phyloP scores from a whole-genome alignment of 768 basidiomycete species.

The Tricholoma sp. region DNA sequence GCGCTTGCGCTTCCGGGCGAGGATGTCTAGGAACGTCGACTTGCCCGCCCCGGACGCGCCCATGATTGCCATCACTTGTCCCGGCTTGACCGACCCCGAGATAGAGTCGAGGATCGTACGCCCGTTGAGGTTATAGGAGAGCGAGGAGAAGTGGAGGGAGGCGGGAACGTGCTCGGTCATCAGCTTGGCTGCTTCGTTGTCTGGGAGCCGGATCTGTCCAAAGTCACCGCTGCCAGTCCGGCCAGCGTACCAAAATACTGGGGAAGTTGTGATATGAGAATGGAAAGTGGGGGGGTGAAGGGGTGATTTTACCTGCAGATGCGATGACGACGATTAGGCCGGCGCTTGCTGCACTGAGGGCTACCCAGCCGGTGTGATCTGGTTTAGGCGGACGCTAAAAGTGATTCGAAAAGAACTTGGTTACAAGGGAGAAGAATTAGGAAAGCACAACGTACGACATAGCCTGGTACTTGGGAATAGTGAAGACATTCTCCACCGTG shows the following conservation, averaged over 20 bases:
- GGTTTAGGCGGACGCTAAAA: slow-evolving; percentile 74
- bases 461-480: slow-evolving; percentile 93
- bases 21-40: slow-evolving; percentile 93
- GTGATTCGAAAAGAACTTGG: not conserved
- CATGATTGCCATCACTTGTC: slow-evolving; percentile 93
- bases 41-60: slow-evolving; percentile 96
- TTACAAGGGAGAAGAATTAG: not conserved
- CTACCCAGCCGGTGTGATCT: slow-evolving; percentile 77
- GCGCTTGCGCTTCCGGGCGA: slow-evolving; percentile 85
- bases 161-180: slow-evolving; percentile 96
- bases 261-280: not conserved
- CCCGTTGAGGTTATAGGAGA: slow-evolving; percentile 71
- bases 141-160: slow-evolving; percentile 81
- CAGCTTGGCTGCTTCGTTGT: slow-evolving; percentile 73
- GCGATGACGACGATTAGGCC: slow-evolving; percentile 68
- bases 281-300: not conserved
- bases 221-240: slow-evolving; percentile 64
- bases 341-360: slow-evolving; percentile 76
- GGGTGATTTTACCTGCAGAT: slow-evolving; percentile 44
- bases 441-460: slow-evolving; percentile 44
- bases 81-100: slow-evolving; percentile 79
- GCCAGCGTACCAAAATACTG: slow-evolving; percentile 88
- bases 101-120: slow-evolving; percentile 75
- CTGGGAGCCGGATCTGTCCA: slow-evolving; percentile 71
- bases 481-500: slow-evolving; percentile 91